Evolutionary conservation across 768 basidiomycete genomes (phyloP).

Genomic region (Mrakia hoshinonis): DNA sequence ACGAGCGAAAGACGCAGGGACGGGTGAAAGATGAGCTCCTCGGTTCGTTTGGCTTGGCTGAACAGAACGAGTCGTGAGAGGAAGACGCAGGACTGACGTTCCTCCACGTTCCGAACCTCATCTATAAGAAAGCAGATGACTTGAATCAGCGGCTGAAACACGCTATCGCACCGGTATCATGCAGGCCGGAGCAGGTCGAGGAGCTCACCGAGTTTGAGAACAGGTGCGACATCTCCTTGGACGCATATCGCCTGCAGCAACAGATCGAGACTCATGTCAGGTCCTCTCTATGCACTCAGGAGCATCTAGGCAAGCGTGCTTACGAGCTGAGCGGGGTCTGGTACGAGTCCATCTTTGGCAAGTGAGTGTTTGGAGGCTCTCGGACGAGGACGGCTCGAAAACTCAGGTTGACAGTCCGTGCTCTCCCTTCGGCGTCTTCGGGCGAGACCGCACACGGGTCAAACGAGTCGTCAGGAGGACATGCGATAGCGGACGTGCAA

Average conservation of each 20-base stretch:
- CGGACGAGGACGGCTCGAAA: not conserved
- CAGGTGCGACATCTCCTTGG: slow-evolving; percentile 94
- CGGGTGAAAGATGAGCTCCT: not conserved
- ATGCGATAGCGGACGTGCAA: too few species aligned
- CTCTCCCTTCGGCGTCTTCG: too few species aligned
- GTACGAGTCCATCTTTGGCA: slow-evolving; percentile 39
- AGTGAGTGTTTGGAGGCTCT: not conserved
- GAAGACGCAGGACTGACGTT: too few species aligned
- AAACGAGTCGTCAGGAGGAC: too few species aligned
- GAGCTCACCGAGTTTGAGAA: slow-evolving; percentile 80
- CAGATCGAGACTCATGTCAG: slow-evolving; percentile 2
- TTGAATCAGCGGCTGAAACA: slow-evolving; percentile 4
- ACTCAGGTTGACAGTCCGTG: too few species aligned
- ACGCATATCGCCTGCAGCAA: slow-evolving; percentile 98
- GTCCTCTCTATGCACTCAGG: not conserved
- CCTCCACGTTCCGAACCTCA: slow-evolving; percentile 91
- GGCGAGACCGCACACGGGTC: too few species aligned
- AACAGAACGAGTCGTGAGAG: not conserved
- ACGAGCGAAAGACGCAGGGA: not conserved
- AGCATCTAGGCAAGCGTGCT: slow-evolving; percentile 7
- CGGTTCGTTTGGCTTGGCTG: not conserved
- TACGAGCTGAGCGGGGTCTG: slow-evolving; percentile 43
- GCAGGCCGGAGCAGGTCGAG: not conserved
- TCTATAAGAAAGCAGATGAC: slow-evolving; percentile 47
- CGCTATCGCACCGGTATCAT: not conserved